Evolutionary conservation across 129 eudicot species (phyloP).

Genomic region (Rutidosis leptorrhynchoides): DNA sequence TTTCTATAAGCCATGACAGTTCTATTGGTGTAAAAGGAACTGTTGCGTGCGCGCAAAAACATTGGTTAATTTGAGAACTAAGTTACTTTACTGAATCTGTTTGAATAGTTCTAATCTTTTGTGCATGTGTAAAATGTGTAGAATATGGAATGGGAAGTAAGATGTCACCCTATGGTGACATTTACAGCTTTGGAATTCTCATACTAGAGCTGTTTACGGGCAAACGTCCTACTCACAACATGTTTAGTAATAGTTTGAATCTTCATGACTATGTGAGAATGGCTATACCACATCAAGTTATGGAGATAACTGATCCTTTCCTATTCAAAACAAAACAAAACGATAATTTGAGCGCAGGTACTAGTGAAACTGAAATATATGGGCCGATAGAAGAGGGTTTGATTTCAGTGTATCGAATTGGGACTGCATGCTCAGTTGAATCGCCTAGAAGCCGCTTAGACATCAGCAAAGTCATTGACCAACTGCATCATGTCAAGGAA

Average conservation of each 20-base stretch:
- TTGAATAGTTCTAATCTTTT: too few relatives aligned
- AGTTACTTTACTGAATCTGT: neutral
- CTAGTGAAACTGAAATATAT: neutral
- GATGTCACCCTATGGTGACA: too few relatives aligned
- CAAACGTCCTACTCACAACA: too few relatives aligned
- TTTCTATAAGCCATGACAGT: too few relatives aligned
- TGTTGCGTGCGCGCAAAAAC: neutral
- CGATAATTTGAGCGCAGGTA: neutral
- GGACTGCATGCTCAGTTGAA: constrained; percentile 28
- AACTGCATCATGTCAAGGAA: constrained; percentile 10
- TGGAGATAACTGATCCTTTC: constrained; percentile 7
- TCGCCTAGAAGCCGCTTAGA: constrained; percentile 10
- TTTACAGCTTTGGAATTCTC: too few relatives aligned
- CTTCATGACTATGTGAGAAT: too few relatives aligned
- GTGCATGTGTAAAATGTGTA: constrained; percentile 10
- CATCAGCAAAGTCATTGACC: constrained; percentile 8
- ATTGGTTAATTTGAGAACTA: neutral
- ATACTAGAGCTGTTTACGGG: too few relatives aligned
- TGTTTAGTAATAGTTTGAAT: too few relatives aligned
- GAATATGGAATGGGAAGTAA: constrained; percentile 30
- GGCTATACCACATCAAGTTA: too few relatives aligned
- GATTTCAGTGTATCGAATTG: too few relatives aligned
- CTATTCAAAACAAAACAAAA: neutral
- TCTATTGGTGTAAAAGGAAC: constrained; percentile 35
- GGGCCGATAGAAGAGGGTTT: constrained; percentile 5